Evolutionary conservation across 352 stramenopile genomes (phyloP), one percentile per base, ranked within the genome.

Genomic region (Pythium chondricola): DNA sequence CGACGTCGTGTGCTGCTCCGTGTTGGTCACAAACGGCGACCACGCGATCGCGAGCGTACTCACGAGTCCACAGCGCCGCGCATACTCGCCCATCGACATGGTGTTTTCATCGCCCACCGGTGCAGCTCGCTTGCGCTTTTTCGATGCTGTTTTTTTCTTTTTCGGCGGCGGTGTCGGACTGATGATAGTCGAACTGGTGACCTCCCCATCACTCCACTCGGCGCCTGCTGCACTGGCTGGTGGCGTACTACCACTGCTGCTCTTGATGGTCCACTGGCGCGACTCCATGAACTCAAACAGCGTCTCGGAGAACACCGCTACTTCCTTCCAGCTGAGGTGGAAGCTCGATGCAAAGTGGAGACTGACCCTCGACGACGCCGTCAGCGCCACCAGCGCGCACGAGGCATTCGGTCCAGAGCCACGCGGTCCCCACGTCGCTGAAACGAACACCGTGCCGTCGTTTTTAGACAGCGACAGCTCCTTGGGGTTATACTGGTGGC

Each of bases 391-490:
- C 17, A 93, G 46, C 36, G 82, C 82, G 39, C 82, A 91, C 6
- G 74, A 82, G 8, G 60, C 65, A 39, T 77, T 93, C 3, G 82
- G 79, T 0, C 72, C 82, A 3, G 82, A 89, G 48, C 74, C 82
- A 43, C 79, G 69, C 9, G 82, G 82, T 0, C 79, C 82, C 79
- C 78, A 93, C 21, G 71, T 70, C 9, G 71, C 75, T 14, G 71
- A 63, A 4, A 85, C 30, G 42, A 87, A 89, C 10, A 71, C 67
- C 1, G 59, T 59, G 29, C 74, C 69, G 20, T 83, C 71, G 51
- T 77, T 85, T 53, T 90, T 93, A 33, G 82, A 84, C 32, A 93
- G 51, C 20, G 82, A 93, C 11, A 89, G 52, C 45, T 93, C 82
- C 51, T 88, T 85, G 11, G 82, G 79, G 53, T 93, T 90, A 61